A percentile compares a stretch with the other conserved stretches of the same genome.
These are phyloP conservation scores for Trypanosoma melophagium DNA, from an alignment of 208 protist species.

Conservation along the genomic window DNA sequence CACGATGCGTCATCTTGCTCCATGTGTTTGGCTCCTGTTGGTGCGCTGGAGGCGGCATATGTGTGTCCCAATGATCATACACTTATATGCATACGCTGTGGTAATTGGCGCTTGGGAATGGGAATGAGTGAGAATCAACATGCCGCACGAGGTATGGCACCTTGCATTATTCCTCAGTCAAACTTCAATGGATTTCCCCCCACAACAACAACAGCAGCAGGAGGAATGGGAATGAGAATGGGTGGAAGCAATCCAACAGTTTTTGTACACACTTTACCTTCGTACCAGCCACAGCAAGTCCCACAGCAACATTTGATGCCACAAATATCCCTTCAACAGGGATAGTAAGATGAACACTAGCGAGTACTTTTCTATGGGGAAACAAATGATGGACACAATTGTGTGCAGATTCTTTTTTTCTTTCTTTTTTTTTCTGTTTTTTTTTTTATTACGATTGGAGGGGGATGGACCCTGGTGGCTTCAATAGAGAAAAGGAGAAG, in stretches of 20 bases:
- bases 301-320: too few relatives aligned
- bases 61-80: conserved; percentile 15
- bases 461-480: too few relatives aligned
- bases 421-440: too few relatives aligned
- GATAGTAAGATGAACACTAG: too few relatives aligned
- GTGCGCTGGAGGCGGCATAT: conserved; percentile 4
- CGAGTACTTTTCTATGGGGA: too few relatives aligned
- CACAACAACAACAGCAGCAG: too few relatives aligned
- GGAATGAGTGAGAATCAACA: conserved; percentile 1
- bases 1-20: background rate
- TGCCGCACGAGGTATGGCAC: background rate
- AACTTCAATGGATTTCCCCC: background rate
- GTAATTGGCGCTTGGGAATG: background rate
- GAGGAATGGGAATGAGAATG: too few relatives aligned
- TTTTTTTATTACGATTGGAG: too few relatives aligned
- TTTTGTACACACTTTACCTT: conserved; percentile 13
- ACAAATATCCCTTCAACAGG: too few relatives aligned
- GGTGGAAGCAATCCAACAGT: background rate
- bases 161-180: background rate
- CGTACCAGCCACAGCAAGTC: background rate
- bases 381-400: too few relatives aligned
- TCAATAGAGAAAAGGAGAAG: too few relatives aligned
- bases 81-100: conserved; percentile 12
- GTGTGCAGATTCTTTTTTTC: too few relatives aligned
- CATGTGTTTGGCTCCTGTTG: conserved; percentile 3